Evolutionary conservation across 2,329 filamentous ascomycete species (phyloP).

Genomic region (Aureobasidium sp.): DNA sequence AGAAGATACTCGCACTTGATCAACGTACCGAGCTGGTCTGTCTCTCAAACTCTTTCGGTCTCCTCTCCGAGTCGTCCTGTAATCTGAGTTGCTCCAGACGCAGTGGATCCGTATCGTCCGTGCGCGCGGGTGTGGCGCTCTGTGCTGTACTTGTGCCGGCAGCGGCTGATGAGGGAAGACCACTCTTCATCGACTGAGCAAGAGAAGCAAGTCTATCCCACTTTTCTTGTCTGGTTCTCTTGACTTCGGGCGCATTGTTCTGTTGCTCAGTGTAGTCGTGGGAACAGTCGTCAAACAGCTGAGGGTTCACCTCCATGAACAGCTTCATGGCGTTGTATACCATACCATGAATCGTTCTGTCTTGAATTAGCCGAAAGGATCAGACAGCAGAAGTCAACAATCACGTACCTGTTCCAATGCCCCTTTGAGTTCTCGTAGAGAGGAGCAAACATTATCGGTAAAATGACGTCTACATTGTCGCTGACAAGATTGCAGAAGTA

Average conservation of each 20-base stretch:
- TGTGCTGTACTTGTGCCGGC: slow-evolving; percentile 26
- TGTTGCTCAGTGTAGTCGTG: slow-evolving; percentile 97
- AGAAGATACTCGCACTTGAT: slow-evolving; percentile 20
- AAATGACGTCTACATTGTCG: slow-evolving; percentile 96
- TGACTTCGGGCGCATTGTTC: slow-evolving; percentile 79
- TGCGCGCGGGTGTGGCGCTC: slow-evolving; percentile 35
- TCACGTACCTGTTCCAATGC: slow-evolving; percentile 87
- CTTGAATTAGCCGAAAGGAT: slow-evolving; percentile 6
- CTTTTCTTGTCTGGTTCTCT: slow-evolving; percentile 73
- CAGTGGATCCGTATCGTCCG: slow-evolving; percentile 72
- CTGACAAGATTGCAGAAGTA: slow-evolving; percentile 99
- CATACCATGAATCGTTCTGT: slow-evolving; percentile 97
- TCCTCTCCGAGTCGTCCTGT: slow-evolving; percentile 65
- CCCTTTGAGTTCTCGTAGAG: slow-evolving; percentile 98
- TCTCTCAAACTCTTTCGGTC: slow-evolving; percentile 24
- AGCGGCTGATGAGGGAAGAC: slow-evolving; percentile 23
- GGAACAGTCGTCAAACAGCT: slow-evolving; percentile 96
- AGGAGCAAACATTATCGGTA: slow-evolving; percentile 98
- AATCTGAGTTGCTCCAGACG: slow-evolving; percentile 83
- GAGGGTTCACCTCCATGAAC: slow-evolving; percentile 99
- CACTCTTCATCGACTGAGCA: slow-evolving; percentile 62
- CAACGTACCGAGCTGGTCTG: slow-evolving; percentile 33
- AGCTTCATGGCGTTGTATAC: slow-evolving; percentile 99
- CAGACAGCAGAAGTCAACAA: background rate
- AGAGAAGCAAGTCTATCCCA: slow-evolving; percentile 83